Conservation (phyloP, 192 early-diverging fungal species). For the Mortierella antarctica region DNA sequence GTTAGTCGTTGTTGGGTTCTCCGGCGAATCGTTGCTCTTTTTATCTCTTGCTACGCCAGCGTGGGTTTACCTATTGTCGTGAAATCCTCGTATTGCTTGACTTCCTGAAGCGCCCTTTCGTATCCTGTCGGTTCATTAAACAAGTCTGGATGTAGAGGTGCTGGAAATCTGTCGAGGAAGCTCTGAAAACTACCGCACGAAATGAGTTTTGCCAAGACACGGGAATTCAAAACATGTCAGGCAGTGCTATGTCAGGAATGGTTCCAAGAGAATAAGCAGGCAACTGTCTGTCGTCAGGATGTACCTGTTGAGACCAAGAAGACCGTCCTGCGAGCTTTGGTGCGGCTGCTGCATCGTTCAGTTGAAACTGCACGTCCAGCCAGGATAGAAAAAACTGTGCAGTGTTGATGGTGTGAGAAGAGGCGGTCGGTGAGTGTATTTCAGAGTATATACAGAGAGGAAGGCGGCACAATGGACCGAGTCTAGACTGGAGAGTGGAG, state of each 20-base stretch:
- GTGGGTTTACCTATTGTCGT: conserved; percentile 66
- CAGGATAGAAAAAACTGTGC: not conserved
- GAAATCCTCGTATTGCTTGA: conserved; percentile 73
- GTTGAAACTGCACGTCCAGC: not conserved
- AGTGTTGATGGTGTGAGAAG: not conserved
- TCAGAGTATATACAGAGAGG: not conserved
- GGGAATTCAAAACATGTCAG: too few species aligned
- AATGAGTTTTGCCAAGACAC: not conserved
- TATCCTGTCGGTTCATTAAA: conserved; percentile 55
- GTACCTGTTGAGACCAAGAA: conserved; percentile 42
- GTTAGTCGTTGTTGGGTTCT: too few species aligned
- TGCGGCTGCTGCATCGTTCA: conserved; percentile 10
- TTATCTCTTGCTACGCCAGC: not conserved
- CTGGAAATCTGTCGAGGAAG: conserved; percentile 48
- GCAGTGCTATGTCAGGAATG: too few species aligned
- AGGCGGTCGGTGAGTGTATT: too few species aligned
- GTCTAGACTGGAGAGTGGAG: not conserved
- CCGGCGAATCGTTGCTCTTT: not conserved
- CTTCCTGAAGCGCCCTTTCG: conserved; percentile 61
- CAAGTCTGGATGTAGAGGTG: conserved; percentile 41
- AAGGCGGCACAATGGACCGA: not conserved
- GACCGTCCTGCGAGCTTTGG: conserved; percentile 23
- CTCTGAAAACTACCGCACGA: conserved; percentile 38
- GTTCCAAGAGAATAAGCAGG: too few species aligned
- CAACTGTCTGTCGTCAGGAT: not conserved